Evolutionary conservation across 2,329 filamentous ascomycete genomes (phyloP), one percentile per base, ranked within the genome.

Genomic region (Phaeosphaeria sp.): DNA sequence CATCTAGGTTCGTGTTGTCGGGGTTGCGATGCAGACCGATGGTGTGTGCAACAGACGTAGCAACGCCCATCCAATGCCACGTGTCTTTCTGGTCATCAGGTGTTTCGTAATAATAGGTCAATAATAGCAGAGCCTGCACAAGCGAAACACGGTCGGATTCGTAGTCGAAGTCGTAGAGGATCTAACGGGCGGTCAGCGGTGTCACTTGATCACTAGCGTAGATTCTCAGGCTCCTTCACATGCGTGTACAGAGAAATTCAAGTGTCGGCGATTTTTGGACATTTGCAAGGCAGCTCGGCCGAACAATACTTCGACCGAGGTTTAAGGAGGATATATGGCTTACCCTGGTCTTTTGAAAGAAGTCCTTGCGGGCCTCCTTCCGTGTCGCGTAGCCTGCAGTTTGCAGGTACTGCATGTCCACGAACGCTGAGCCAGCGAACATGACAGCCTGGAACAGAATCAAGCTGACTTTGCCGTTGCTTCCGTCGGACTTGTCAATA

Each of bases 1-100:
- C 78, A 41, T 90, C 85, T 85, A 97, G 92, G 66, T 86, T 89
- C 9, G 91, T 92, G 56, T 89, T 90, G 27, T 85, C 85, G 1
- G 93, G 92, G 69, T 97, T 91, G 62, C 93, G 90, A 77, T 98
- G 93, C 18, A 97, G 84, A 6, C 94, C 93, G 63, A 97, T 97
- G 13, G 93, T 97, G 76, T 97, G 92, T 52, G 93, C 93, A 47
- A 97, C 82, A 13, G 93, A 97, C 58, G 96, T 91, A 43, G 93
- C 94, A 39, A 97, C 92, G 18, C 94, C 94, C 91, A 97, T 96
- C 94, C 93, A 97, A 74, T 97, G 93, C 91, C 94, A 97, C 46
- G 93, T 97, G 75, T 97, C 94, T 77, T 97, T 97, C 74, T 97
- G 92, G 75, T 97, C 94, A 78, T 97, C 93, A 0, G 93, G 93